Evolutionary conservation across 768 basidiomycete species (phyloP).

Genomic region (Podaxis pistillaris): DNA sequence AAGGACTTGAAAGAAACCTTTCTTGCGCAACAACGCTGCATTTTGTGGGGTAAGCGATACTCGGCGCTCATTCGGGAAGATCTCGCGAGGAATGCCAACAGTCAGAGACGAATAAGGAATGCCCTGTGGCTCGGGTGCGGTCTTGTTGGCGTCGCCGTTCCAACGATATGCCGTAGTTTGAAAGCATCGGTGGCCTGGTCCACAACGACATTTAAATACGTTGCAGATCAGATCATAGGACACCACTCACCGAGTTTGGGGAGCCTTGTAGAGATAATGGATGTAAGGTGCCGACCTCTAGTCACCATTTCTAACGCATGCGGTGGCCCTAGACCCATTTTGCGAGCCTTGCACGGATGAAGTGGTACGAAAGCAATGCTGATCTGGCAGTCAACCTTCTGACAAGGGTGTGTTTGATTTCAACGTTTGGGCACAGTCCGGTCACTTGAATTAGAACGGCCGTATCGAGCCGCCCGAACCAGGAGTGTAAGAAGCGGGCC

Average conservation of each 20-base stretch:
- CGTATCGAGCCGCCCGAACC: slow-evolving; percentile 1
- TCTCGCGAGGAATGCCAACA: slow-evolving; percentile 77
- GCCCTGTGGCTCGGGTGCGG: slow-evolving; percentile 30
- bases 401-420: slow-evolving; percentile 1
- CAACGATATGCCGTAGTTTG: slow-evolving; percentile 26
- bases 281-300: slow-evolving; percentile 23
- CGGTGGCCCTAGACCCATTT: slow-evolving; percentile 32
- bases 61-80: slow-evolving; percentile 74
- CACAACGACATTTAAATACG: background rate
- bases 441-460: slow-evolving; percentile 4
- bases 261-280: slow-evolving; percentile 1
- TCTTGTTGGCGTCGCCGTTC: slow-evolving; percentile 28
- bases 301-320: slow-evolving; percentile 26
- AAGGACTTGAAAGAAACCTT: slow-evolving; percentile 73
- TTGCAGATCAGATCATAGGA: background rate
- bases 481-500: slow-evolving; percentile 1
- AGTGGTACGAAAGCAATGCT: slow-evolving; percentile 12
- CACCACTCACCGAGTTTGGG: slow-evolving; percentile 8
- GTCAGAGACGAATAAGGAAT: slow-evolving; percentile 69
- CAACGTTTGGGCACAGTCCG: background rate
- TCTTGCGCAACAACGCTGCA: slow-evolving; percentile 71
- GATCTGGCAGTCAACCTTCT: slow-evolving; percentile 8
- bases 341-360: slow-evolving; percentile 15
- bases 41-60: slow-evolving; percentile 84
- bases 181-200: slow-evolving; percentile 32